Evolutionary conservation across 768 basidiomycete genomes (phyloP), one percentile per base, ranked within the genome.

Genomic region (Boletus tomentosulus): DNA sequence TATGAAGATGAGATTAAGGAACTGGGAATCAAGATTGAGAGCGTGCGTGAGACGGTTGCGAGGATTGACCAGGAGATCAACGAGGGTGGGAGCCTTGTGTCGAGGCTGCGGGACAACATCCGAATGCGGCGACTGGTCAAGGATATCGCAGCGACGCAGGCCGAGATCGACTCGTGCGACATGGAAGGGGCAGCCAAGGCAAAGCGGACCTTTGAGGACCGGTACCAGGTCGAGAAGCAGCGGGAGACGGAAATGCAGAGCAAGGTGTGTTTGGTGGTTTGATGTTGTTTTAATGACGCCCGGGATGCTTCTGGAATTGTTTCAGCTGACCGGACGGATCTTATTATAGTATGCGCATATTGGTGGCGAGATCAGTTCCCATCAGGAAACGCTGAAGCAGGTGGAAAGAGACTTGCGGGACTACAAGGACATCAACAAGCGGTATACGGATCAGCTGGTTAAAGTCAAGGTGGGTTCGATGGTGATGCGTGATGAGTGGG

Each of bases 401-500:
- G 73, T 82, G 60, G 81, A 92, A 64, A 73, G 62, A 38, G 93
- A 97, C 65, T 69, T 92, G 50, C 81, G 78, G 60, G 93, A 96
- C 56, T 98, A 86, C 77, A 91, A 90, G 68, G 83, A 93, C 57
- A 82, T 93, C 62, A 83, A 88, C 64, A 88, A 86, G 70, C 80
- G 81, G 57, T 97, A 96, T 66, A 89, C 86, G 11, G 87, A 92
- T 50, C 95, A 98, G 66, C 78, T 98, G 47, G 83, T 98, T 63
- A 90, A 86, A 75, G 94, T 97, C 64, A 98, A 98, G 82, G 95
- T 92, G 62, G 38, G 73, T 57, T 51, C 22, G 42, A 46, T 8
- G 41, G 19, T 45, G 51, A 16, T 30, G 4, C 37, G 42, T 51
- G 50, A 42, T 13, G 33, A 25, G 9, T 41, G 28, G 47, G 19